Evolutionary conservation across 768 basidiomycete genomes (phyloP), one percentile per base, ranked within the genome.

Genomic region (Collybia nuda): DNA sequence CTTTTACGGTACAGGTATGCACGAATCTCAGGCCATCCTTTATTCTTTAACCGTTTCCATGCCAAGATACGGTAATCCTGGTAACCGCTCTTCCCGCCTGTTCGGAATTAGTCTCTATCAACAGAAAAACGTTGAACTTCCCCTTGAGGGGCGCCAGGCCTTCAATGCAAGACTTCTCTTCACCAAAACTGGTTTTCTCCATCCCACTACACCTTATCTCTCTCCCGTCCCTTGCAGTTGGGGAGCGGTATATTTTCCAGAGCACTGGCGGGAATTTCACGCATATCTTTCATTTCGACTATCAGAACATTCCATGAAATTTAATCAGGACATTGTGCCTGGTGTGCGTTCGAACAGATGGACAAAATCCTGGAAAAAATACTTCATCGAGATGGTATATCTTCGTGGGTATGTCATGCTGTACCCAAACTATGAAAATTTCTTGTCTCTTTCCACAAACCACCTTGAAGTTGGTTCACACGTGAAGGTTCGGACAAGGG

Each of bases 171-270:
- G 80, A 52, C 51, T 60, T 0, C 67, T 86, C 18, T 89, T 94
- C 64, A 61, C 65, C 8, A 52, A 64, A 0, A 56, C 66, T 8
- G 71, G 70, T 2, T 43, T 81, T n/a, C 48, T 69, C 0, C 54
- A 76, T 39, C 67, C 78, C 0, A 69, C 73, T 1, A 82, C 82
- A 0, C 91, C 93, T 0, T 94, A 92, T 64, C 79, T 94, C 38
- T 92, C 90, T 0, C 87, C 90, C 51, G 82, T 92, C 8, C 93
- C 92, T 0, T 93, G 92, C 67, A 91, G 88, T 67, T 95, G 91
- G 92, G 93, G 92, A 12, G 92, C 90, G 2, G 75, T 91, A 32
- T 95, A 93, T 71, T 95, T 95, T 62, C 91, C 93, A 9, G 80
- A 90, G 56, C 85, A 87, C 59, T 93, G 91, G 92, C 80, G 84